Base-by-base conservation (phyloP, 1,284 basidiomycete genomes). In the Trichosporon faecale region DNA sequence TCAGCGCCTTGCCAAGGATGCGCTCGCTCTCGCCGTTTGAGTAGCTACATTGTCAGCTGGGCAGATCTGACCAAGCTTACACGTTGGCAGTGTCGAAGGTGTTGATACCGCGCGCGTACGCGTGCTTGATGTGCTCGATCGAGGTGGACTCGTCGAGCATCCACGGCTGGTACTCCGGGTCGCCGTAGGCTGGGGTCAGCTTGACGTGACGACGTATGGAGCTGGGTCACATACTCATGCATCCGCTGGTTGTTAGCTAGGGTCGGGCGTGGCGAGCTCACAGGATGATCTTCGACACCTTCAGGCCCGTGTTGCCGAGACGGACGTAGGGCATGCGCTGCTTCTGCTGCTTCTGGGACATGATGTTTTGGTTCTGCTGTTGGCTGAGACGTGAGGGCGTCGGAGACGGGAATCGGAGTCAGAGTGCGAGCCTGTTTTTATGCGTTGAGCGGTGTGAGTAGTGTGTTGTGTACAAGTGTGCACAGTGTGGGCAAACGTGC, bases 1-100 rank as follows among this genome's bases (percentile, higher is more conserved):
- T 91, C 83, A 95, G 89, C 0, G 91, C 92, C 75, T 91, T 91
- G 7, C 93, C 92, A 49, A 94, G 86, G 68, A 92, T 88, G 29
- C 87, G 80, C 81, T 95, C 77, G 61, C 72, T 86, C 66, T 85
- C 84, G 31, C 87, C 87, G 66, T 87, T 86, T 18, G 86, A 87
- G 73, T 88, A 88, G n/a, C 74, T 76, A 60, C 7, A 2, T 16
- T 37, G 37, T 60, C 29, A 29, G 25, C 55, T 33, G 3, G 0
- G 2, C 9, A n/a, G 5, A 14, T 21, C 27, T 11, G 3, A 37
- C 25, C 11, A 2, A 60, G 70, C 75, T 66, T 49, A 76, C 73
- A 74, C 72, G 65, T 80, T 77, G 33, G 78, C 78, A 16, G 78
- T 79, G 64, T 81, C 80, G 60, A 81, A 81, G 2, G 79, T 79